Evolutionary conservation across 192 early-diverging fungal species (phyloP).

Genomic region (Lunasporangiospora selenospora): DNA sequence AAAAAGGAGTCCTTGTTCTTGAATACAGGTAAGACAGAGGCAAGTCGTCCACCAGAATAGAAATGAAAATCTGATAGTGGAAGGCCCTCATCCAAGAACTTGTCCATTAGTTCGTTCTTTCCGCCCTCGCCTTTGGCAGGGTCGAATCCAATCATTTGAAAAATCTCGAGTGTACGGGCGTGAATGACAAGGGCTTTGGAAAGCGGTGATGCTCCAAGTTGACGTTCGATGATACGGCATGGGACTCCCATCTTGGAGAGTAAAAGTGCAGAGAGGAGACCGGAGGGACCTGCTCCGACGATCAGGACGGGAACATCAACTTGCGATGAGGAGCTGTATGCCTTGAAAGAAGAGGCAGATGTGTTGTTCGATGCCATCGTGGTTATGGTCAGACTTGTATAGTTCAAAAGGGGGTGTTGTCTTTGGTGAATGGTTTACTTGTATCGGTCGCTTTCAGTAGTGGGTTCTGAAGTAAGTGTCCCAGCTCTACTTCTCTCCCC

Average conservation of each 20-base stretch:
- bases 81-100: too few relatives aligned
- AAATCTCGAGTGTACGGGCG: constrained; percentile 6
- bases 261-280: constrained; percentile 8
- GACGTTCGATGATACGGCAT: constrained; percentile 16
- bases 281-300: constrained; percentile 13
- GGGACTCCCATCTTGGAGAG: constrained; percentile 23
- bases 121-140: not conserved
- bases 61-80: too few relatives aligned
- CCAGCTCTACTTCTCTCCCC: too few relatives aligned
- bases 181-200: constrained; percentile 11
- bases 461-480: too few relatives aligned
- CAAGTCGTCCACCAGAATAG: not conserved
- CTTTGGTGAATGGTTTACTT: too few relatives aligned
- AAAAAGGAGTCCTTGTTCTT: not conserved
- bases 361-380: too few relatives aligned
- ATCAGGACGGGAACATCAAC: constrained; percentile 13
- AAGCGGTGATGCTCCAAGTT: not conserved
- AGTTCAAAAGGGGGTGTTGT: too few relatives aligned
- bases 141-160: not conserved
- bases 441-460: too few relatives aligned
- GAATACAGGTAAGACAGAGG: not conserved
- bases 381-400: too few relatives aligned
- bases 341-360: too few relatives aligned
- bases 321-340: too few relatives aligned
- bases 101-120: not conserved